Evolutionary conservation across 2,329 filamentous ascomycete genomes (phyloP).

Genomic region (Fusarium oxysporum): DNA sequence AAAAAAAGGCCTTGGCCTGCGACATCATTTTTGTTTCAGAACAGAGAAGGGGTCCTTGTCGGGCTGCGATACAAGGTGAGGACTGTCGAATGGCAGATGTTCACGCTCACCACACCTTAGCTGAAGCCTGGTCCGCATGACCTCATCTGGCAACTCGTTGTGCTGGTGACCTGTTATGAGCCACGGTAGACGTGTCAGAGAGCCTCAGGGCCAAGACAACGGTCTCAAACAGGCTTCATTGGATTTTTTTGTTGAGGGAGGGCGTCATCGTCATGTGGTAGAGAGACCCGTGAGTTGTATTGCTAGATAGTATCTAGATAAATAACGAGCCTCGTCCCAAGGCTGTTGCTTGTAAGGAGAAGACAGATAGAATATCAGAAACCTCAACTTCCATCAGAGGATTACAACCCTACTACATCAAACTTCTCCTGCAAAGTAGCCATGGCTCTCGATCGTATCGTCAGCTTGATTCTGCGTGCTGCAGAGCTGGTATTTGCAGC

Average conservation of each 20-base stretch:
- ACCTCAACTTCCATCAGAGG: neutral
- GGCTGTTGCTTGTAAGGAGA: neutral
- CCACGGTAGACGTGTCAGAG: slow-evolving; percentile 31
- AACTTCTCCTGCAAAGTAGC: neutral
- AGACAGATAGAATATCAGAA: neutral
- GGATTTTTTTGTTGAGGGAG: slow-evolving; percentile 11
- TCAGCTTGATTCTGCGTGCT: slow-evolving; percentile 54
- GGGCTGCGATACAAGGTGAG: slow-evolving; percentile 2
- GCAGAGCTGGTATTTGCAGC: slow-evolving; percentile 75
- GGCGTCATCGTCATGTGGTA: slow-evolving; percentile 42
- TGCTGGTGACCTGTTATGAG: slow-evolving; percentile 27
- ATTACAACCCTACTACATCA: neutral
- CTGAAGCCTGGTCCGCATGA: slow-evolving; percentile 39
- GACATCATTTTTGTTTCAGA: slow-evolving; percentile 43
- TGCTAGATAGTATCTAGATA: slow-evolving; percentile 23
- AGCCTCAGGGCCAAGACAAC: slow-evolving; percentile 24
- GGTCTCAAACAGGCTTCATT: slow-evolving; percentile 38
- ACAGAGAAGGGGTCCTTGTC: slow-evolving; percentile 12
- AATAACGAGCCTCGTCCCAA: slow-evolving; percentile 34
- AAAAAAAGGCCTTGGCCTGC: slow-evolving; percentile 7
- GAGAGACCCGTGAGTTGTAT: slow-evolving; percentile 20
- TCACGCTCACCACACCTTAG: slow-evolving; percentile 26
- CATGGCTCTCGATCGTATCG: slow-evolving; percentile 56
- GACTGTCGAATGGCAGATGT: slow-evolving; percentile 26
- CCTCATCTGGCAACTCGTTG: slow-evolving; percentile 36